Conservation (phyloP, 2,329 filamentous ascomycete genomes). For the Arthrobotrys musiformis region DNA sequence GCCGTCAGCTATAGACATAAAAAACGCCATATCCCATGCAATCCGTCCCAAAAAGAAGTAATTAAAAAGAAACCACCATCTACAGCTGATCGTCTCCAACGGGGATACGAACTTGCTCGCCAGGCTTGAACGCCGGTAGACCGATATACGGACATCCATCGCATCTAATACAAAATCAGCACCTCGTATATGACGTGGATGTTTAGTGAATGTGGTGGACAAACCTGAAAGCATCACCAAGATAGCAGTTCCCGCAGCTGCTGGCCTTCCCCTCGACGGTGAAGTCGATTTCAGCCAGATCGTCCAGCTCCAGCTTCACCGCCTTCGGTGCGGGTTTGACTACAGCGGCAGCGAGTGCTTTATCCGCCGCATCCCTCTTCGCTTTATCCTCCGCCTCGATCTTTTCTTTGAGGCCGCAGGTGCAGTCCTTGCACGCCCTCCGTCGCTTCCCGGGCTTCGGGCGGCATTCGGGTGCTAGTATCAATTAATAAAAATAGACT, state of each 20-base stretch:
- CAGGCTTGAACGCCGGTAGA: constrained; percentile 94
- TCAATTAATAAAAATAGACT: constrained; percentile 57
- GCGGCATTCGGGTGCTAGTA: constrained; percentile 80
- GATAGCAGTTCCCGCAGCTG: constrained; percentile 90
- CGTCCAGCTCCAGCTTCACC: constrained; percentile 77
- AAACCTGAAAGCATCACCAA: constrained; percentile 81
- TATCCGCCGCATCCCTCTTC: constrained; percentile 74
- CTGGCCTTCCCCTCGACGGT: constrained; percentile 97
- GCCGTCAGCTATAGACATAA: not conserved
- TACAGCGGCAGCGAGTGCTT: constrained; percentile 60
- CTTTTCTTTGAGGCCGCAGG: constrained; percentile 87
- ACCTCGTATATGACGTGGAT: too few species aligned
- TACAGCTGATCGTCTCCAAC: constrained; percentile 87
- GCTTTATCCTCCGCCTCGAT: constrained; percentile 84
- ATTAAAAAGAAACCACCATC: not conserved
- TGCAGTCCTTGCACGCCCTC: constrained; percentile 97
- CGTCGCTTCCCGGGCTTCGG: constrained; percentile 89
- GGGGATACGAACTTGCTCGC: constrained; percentile 88
- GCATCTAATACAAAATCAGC: constrained; percentile 65
- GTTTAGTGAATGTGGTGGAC: too few species aligned
- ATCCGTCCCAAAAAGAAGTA: constrained; percentile 8
- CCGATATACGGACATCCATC: constrained; percentile 84
- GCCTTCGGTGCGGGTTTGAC: constrained; percentile 60
- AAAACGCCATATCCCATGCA: constrained; percentile 26
- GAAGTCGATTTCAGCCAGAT: constrained; percentile 91